Evolutionary conservation across 345 rosid species (phyloP).

Genomic region (Eucalyptus albens): DNA sequence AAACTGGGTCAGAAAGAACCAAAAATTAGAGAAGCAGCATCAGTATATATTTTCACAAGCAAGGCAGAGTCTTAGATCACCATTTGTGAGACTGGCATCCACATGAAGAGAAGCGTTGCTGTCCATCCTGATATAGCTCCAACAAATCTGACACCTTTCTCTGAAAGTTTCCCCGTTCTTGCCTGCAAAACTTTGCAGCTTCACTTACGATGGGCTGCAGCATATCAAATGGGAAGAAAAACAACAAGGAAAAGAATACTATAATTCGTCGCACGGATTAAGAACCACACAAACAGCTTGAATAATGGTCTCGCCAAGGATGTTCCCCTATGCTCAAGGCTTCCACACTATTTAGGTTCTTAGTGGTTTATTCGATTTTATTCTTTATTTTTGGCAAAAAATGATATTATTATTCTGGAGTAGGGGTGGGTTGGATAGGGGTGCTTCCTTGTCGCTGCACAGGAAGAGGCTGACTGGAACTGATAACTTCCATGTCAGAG

Average conservation of each 20-base stretch:
- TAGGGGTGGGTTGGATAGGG: background rate
- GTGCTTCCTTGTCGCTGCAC: background rate
- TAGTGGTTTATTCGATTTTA: background rate
- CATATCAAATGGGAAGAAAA: background rate
- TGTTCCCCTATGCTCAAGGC: background rate
- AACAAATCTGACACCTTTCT: slow-evolving; percentile 50
- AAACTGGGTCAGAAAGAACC: slow-evolving; percentile 1
- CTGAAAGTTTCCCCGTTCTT: slow-evolving; percentile 56
- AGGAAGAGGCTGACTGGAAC: background rate
- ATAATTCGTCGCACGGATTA: background rate
- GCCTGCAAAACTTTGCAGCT: slow-evolving; percentile 51
- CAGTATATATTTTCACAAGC: background rate
- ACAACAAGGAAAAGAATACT: background rate
- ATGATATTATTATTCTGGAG: background rate
- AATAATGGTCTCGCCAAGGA: background rate
- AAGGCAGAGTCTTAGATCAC: slow-evolving; percentile 7
- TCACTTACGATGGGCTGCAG: slow-evolving; percentile 2
- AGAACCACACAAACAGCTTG: background rate
- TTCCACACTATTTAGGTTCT: background rate
- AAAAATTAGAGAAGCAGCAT: background rate
- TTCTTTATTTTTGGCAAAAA: background rate
- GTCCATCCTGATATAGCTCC: slow-evolving; percentile 88
- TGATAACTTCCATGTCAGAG: background rate
- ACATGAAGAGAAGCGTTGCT: slow-evolving; percentile 94
- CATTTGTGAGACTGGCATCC: slow-evolving; percentile 95